Conservation (phyloP, 108 stramenopile species). For the Stephanodiscus triporus region DNA sequence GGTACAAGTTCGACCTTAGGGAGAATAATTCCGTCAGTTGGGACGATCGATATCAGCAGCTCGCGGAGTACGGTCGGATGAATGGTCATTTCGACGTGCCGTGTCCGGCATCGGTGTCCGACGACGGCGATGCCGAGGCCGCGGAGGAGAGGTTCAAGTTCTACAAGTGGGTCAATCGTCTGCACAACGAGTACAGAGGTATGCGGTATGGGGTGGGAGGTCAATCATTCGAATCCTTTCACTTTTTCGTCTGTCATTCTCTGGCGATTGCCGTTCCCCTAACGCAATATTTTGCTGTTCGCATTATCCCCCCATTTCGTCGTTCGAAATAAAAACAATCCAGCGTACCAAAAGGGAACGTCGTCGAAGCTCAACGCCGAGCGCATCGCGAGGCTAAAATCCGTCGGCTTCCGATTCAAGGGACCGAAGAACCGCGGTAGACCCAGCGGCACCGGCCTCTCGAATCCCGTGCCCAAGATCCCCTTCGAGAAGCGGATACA, state of each 20-base stretch:
- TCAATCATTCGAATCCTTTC: neutral
- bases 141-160: constrained; percentile 18
- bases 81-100: constrained; percentile 35
- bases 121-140: neutral
- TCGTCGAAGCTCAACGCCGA: constrained; percentile 48
- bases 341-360: constrained; percentile 49
- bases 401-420: constrained; percentile 57
- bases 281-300: neutral
- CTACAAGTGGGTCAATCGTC: constrained; percentile 28
- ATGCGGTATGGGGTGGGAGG: too few species aligned
- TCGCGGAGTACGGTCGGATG: constrained; percentile 3
- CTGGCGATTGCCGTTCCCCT: neutral
- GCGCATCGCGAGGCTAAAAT: constrained; percentile 54
- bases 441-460: neutral
- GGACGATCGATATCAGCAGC: constrained; percentile 32
- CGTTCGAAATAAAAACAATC: neutral
- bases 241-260: neutral
- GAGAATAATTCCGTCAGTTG: constrained; percentile 15
- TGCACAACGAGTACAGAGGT: constrained; percentile 27
- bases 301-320: neutral
- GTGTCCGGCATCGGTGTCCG: neutral
- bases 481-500: constrained; percentile 21
- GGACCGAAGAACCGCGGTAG: constrained; percentile 9
- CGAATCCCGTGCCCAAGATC: constrained; percentile 11
- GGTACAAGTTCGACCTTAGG: constrained; percentile 1